phyloP scores from a whole-genome alignment of 164 flowering plant genomes.

The Warburgia ugandensis region DNA sequence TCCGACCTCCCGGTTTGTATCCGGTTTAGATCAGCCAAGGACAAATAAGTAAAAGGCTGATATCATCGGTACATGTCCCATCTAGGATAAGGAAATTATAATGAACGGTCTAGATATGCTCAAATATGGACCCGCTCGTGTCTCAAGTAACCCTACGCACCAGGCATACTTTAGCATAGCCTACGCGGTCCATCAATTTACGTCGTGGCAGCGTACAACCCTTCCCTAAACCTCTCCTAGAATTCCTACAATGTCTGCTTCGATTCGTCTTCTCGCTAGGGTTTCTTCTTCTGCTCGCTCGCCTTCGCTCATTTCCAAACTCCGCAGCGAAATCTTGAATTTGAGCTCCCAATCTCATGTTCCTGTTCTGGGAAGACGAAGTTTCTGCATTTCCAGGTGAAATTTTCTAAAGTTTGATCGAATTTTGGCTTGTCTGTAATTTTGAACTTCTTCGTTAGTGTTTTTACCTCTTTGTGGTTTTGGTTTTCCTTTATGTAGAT shows the following conservation, averaged over 20 bases:
- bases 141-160: too few species aligned
- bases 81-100: too few species aligned
- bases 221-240: neutral
- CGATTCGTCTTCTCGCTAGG: constrained; percentile 15
- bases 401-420: neutral
- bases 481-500: constrained; percentile 21
- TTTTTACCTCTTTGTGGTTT: neutral
- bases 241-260: neutral
- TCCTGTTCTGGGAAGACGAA: constrained; percentile 17
- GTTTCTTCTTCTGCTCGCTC: constrained; percentile 24
- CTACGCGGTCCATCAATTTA: neutral
- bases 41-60: too few species aligned
- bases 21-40: too few species aligned
- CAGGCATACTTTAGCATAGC: too few species aligned
- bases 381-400: constrained; percentile 30
- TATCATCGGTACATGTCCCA: too few species aligned
- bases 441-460: neutral
- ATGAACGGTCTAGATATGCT: too few species aligned
- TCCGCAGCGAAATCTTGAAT: constrained; percentile 5
- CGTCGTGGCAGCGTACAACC: neutral
- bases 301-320: constrained; percentile 17
- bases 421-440: neutral
- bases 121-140: too few species aligned
- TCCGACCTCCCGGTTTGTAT: too few species aligned
- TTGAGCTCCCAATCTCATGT: constrained; percentile 10